A percentile compares a stretch with the other conserved stretches of the same genome.
These are phyloP conservation scores for Fonsecaea pedrosoi DNA, from an alignment of 2,329 filamentous ascomycete species.

Conservation along the genomic window DNA sequence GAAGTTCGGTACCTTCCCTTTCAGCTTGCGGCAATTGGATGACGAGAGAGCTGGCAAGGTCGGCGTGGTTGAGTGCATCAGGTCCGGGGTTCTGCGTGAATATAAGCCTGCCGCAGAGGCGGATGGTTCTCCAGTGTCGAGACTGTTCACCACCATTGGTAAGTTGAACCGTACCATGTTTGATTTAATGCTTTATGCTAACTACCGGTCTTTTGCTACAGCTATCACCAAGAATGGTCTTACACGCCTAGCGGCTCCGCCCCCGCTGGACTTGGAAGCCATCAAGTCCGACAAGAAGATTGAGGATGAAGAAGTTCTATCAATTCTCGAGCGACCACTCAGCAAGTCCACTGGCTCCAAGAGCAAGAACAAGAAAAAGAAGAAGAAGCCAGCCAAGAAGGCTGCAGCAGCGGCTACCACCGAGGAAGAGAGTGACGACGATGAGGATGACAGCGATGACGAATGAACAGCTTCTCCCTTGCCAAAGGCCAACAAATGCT, in stretches of 20 bases:
- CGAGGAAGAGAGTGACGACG: conserved; percentile 49
- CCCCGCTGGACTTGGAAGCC: conserved; percentile 77
- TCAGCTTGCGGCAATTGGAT: conserved; percentile 94
- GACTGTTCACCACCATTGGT: conserved; percentile 92
- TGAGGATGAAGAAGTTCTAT: conserved; percentile 90
- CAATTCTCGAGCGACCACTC: conserved; percentile 89
- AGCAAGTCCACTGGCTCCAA: conserved; percentile 67
- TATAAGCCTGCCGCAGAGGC: conserved; percentile 97
- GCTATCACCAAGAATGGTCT: conserved; percentile 98
- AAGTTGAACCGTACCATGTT: conserved; percentile 53
- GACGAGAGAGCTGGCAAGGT: conserved; percentile 96
- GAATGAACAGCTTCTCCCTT: conserved; percentile 45
- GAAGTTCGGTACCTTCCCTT: conserved; percentile 97
- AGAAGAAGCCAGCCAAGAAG: conserved; percentile 70
- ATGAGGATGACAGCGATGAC: conserved; percentile 49
- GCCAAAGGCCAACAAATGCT: background rate
- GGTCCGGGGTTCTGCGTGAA: conserved; percentile 87
- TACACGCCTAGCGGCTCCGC: conserved; percentile 79
- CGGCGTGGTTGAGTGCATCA: conserved; percentile 94
- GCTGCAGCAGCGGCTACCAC: conserved; percentile 45
- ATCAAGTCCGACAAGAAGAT: conserved; percentile 98
- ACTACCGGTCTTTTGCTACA: conserved; percentile 46
- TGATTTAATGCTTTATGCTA: conserved; percentile 5
- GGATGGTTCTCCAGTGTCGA: conserved; percentile 81
- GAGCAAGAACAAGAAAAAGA: conserved; percentile 91